Conservation (phyloP, 2,329 filamentous ascomycete species). For the Diaporthe ampelina region DNA sequence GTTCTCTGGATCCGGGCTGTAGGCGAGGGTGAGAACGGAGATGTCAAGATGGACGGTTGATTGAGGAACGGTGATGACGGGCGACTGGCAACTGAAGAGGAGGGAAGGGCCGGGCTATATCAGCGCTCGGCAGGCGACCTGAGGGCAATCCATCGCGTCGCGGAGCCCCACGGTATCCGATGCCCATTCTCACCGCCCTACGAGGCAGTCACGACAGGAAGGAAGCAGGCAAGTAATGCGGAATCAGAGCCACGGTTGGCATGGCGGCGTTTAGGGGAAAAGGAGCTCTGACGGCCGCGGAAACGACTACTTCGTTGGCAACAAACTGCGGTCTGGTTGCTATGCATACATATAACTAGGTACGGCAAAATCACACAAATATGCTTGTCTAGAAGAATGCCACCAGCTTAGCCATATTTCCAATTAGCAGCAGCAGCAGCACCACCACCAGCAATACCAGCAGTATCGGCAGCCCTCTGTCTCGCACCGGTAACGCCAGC, state of each 20-base stretch:
- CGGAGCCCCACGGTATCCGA: background rate
- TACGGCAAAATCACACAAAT: slow-evolving; percentile 33
- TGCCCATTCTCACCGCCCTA: background rate
- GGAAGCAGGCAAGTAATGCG: background rate
- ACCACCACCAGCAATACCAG: background rate
- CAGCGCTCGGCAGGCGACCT: background rate
- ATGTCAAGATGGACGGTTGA: slow-evolving; percentile 72
- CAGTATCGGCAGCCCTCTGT: background rate
- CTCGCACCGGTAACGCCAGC: background rate
- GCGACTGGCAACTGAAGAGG: background rate
- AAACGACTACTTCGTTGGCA: background rate
- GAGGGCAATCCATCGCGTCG: background rate
- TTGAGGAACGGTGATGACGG: slow-evolving; percentile 6
- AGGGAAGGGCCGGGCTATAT: background rate
- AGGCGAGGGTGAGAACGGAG: slow-evolving; percentile 62
- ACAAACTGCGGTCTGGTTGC: background rate
- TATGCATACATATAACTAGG: slow-evolving; percentile 33
- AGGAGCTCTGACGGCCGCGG: background rate
- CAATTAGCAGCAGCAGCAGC: slow-evolving; percentile 26
- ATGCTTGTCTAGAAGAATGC: slow-evolving; percentile 27
- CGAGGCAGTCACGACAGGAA: background rate
- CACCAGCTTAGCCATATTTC: slow-evolving; percentile 37
- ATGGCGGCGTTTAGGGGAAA: slow-evolving; percentile 1
- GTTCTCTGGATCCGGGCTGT: slow-evolving; percentile 88
- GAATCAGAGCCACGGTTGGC: background rate